Evolutionary conservation across 495 filamentous ascomycete species (phyloP), one percentile per base, ranked within the genome.

Genomic region (Parmelia sp.): DNA sequence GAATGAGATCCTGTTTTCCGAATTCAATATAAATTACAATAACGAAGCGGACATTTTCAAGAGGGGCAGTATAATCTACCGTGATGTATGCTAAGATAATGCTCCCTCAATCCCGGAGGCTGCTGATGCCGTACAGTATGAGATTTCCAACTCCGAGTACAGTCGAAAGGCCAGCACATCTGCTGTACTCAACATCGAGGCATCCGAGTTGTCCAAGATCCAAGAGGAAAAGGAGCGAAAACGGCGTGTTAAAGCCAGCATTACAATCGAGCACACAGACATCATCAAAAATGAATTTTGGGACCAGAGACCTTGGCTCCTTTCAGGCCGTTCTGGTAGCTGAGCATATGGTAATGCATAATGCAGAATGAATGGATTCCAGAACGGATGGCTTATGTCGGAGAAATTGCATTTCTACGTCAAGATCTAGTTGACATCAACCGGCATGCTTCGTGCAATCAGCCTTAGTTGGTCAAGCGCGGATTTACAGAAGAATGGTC

Each of bases 261-360:
- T 98, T 44, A 83, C 88, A 21, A 77, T 93, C 47, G 86, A 93
- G 62, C 91, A 97, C 76, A 76, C 91, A 61, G 94, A 98, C 75
- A 88, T 98, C 71, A 97, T 97, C 72, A 89, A 87, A 65, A 89
- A 97, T 76, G 88, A 89, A 10, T 97, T 98, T 74, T 98, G 93
- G 94, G 82, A 89, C 65, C 79, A 80, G 68, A 79, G 89, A 69
- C 91, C 92, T 11, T 96, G 92, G 90, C 83, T 98, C 63, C 74
- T 97, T 61, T 88, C 84, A 21, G 86, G 33, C 15, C 25, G 47
- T 62, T 21, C 39, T 29, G 51, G 40, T 44, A 57, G 29, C 10
- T 63, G 45, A 29, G 4, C 12, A 53, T 3, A 0, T 12, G 12
- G 31, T 53, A 53, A 53, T 53, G 25, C 47, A 27, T 15, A 53